phyloP scores from a whole-genome alignment of 2,329 filamentous ascomycete genomes.

The Pseudopyricularia cyperi region DNA sequence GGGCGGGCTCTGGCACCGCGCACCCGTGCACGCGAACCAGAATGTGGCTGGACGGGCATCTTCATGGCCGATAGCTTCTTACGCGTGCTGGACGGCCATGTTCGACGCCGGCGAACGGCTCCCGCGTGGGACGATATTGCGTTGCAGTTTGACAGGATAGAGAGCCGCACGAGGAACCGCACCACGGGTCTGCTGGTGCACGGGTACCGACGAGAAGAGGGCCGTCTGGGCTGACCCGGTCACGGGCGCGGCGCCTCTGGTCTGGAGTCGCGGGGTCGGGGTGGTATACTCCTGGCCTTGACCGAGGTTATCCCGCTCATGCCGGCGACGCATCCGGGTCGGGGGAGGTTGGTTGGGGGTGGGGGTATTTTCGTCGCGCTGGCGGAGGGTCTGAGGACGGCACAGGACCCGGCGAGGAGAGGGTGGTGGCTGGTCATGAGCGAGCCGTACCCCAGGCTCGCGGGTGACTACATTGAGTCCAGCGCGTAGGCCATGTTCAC shows the following conservation, averaged over 20 bases:
- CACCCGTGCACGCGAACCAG: conserved; percentile 18
- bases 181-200: conserved; percentile 33
- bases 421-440: conserved; percentile 46
- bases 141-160: conserved; percentile 30
- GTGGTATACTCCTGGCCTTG: conserved; percentile 41
- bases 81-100: conserved; percentile 12
- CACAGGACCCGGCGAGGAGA: conserved; percentile 22
- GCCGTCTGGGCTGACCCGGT: conserved; percentile 36
- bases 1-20: conserved; percentile 29
- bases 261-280: conserved; percentile 40
- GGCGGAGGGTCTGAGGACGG: conserved; percentile 24
- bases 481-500: conserved; percentile 46
- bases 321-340: conserved; percentile 21
- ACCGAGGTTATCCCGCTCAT: conserved; percentile 35
- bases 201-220: conserved; percentile 31
- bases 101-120: conserved; percentile 12
- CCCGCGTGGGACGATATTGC: conserved; percentile 24
- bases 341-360: conserved; percentile 20
- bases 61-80: conserved; percentile 24
- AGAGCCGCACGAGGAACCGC: conserved; percentile 24
- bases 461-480: conserved; percentile 48
- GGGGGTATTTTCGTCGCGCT: conserved; percentile 25
- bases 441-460: conserved; percentile 26
- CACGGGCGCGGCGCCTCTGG: conserved; percentile 35
- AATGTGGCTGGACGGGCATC: conserved; percentile 31